Percentiles rank a stretch among this genome's conserved stretches.
Evolutionary conservation across 768 basidiomycete genomes (phyloP).

Genomic region (Amyloporia xantha): DNA sequence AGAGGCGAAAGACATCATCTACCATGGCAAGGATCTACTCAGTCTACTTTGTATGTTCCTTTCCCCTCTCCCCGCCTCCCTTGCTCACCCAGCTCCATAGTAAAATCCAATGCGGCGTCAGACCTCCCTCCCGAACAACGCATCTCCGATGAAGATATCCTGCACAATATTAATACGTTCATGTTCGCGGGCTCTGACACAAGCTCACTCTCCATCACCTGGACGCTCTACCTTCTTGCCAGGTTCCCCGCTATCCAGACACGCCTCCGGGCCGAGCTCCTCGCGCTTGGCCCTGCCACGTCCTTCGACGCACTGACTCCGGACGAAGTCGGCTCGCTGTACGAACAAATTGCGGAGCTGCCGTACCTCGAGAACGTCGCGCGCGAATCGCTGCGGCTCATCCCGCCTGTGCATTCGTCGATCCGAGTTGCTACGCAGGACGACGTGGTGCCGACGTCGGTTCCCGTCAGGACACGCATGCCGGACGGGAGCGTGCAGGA

Average conservation of each 20-base stretch:
- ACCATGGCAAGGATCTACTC: constrained; percentile 68
- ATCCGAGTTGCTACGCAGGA: constrained; percentile 72
- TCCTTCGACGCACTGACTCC: constrained; percentile 38
- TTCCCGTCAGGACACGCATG: constrained; percentile 42
- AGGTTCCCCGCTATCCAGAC: constrained; percentile 59
- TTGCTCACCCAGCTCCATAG: constrained; percentile 31
- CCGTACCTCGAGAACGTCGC: constrained; percentile 73
- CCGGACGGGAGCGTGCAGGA: constrained; percentile 39
- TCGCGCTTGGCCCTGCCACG: constrained; percentile 35
- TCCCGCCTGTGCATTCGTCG: constrained; percentile 78
- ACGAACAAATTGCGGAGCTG: constrained; percentile 48
- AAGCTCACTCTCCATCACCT: constrained; percentile 74
- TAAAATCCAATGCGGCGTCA: constrained; percentile 73
- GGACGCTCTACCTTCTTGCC: constrained; percentile 75
- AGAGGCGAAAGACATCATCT: constrained; percentile 41
- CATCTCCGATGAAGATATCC: constrained; percentile 82
- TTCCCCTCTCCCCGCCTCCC: neutral
- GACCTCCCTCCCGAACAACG: constrained; percentile 64
- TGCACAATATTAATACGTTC: constrained; percentile 83
- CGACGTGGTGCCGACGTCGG: constrained; percentile 68
- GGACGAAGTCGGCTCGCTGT: constrained; percentile 62
- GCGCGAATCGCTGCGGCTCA: constrained; percentile 69
- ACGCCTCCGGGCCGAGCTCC: constrained; percentile 64
- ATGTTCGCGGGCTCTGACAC: constrained; percentile 91
- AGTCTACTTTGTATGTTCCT: constrained; percentile 60